These are phyloP conservation scores for Vitis labrusca DNA, from an alignment of 164 flowering plant genomes.

Conservation along the genomic window DNA sequence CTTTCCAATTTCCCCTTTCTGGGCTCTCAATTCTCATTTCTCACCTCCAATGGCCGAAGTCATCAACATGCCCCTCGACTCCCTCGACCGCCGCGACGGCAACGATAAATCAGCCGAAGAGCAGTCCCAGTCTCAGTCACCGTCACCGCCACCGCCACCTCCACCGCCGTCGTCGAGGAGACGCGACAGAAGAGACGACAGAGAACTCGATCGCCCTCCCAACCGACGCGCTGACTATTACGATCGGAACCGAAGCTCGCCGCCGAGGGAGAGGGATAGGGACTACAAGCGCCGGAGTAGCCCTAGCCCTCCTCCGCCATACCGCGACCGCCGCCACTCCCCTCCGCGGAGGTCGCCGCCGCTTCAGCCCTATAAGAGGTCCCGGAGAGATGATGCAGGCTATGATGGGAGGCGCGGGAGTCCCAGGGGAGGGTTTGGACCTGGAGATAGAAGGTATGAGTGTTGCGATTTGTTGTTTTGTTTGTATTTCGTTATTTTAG, in stretches of 20 bases:
- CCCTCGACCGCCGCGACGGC: conserved; percentile 49
- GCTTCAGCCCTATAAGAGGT: conserved; percentile 54
- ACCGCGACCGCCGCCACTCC: conserved; percentile 58
- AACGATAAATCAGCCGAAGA: conserved; percentile 31
- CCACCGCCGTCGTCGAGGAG: conserved; percentile 31
- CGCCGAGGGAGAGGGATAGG: conserved; percentile 50
- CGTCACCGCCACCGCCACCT: conserved; percentile 18
- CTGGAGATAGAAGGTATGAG: conserved; percentile 61
- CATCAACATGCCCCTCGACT: conserved; percentile 56
- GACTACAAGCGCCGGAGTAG: conserved; percentile 60
- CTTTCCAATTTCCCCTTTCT: too few species aligned
- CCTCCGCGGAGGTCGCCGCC: conserved; percentile 55
- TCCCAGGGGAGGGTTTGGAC: conserved; percentile 68
- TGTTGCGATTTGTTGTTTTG: background rate
- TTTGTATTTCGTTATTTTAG: background rate
- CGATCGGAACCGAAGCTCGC: conserved; percentile 50
- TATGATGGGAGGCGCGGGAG: conserved; percentile 56
- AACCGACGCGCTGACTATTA: conserved; percentile 43
- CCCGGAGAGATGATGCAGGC: conserved; percentile 65
- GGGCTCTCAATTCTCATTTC: background rate
- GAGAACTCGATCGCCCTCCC: conserved; percentile 49
- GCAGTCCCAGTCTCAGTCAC: conserved; percentile 14
- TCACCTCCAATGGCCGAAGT: conserved; percentile 69
- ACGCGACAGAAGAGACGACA: conserved; percentile 50
- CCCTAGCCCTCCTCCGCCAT: conserved; percentile 62